Evolutionary conservation across 1,284 basidiomycete species (phyloP), one percentile per base, ranked within the genome.

Genomic region (Kalmanozyma brasiliensis): DNA sequence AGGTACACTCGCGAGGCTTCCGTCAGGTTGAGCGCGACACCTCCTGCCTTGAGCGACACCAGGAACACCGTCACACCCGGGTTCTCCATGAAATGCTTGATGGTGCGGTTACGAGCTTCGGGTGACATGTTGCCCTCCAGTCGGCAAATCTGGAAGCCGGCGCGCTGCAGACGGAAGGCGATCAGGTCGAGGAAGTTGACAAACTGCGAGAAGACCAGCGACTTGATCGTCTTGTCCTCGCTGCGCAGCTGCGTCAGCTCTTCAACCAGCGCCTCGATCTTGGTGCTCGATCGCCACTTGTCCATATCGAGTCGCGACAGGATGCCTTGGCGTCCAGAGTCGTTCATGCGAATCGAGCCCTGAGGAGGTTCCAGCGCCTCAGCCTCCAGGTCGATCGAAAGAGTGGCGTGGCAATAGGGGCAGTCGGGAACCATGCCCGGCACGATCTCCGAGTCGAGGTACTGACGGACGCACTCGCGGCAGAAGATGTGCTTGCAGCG

Each of bases 111-210:
- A 71, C 95, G 88, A 52, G 94, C 94, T 80, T 95, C 91, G 16
- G 95, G 95, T 19, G 90, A 91, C 95, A 99, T 98, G 19, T 91
- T 93, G 48, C 96, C 96, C 83, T 98, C 93, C 41, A 98, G 85
- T 35, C 96, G 90, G 80, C 94, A 98, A 55, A 96, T 89, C 89
- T 94, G 82, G 76, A 83, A 85, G 0, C 95, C 95, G 37, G 94
- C 92, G 55, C 89, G 89, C 82, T 97, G 93, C 58, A 99, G 84
- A 52, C 96, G 86, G 82, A 90, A 96, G 4, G 94, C 94, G 77
- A 98, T 94, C 55, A 98, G 85, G 81, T 98, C 86, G 29, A 85
- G 73, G 63, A 84, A 84, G 82, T 91, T 93, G 52, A 93, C 91
- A 81, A 94, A 94, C 83, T 95, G 93, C 65, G 90, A 92, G 81